A percentile compares a stretch with the other conserved stretches of the same genome.
phyloP scores from a whole-genome alignment of 2,329 filamentous ascomycete species.

The Fonsecaea nubica region DNA sequence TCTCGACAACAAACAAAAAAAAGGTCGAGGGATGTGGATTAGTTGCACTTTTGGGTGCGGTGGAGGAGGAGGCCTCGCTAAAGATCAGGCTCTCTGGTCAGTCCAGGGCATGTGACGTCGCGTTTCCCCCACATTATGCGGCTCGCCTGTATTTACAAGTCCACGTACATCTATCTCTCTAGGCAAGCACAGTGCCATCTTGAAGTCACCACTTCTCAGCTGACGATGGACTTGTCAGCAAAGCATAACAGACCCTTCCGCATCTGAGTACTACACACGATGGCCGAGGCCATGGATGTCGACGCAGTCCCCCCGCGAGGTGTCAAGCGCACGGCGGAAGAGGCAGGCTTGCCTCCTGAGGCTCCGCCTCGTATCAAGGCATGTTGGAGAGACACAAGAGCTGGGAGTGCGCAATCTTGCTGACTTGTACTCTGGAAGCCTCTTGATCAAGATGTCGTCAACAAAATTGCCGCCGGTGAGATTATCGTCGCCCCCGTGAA shows the following conservation, averaged over 20 bases:
- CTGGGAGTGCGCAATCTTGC: constrained; percentile 48
- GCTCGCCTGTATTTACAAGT: not conserved
- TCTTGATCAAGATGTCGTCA: constrained; percentile 89
- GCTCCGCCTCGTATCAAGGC: constrained; percentile 60
- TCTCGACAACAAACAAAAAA: not conserved
- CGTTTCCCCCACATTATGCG: constrained; percentile 2
- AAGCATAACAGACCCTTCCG: not conserved
- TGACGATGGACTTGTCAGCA: not conserved
- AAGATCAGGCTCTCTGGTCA: not conserved
- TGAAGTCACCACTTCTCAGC: not conserved
- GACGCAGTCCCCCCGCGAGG: constrained; percentile 49
- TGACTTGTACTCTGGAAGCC: constrained; percentile 60
- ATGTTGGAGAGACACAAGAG: constrained; percentile 26
- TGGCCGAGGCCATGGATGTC: constrained; percentile 52
- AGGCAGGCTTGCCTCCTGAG: constrained; percentile 46
- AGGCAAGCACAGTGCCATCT: not conserved
- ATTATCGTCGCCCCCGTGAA: constrained; percentile 98
- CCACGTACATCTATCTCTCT: not conserved
- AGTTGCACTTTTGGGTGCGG: not conserved
- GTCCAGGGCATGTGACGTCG: not conserved
- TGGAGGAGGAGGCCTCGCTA: not conserved
- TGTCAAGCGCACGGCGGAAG: constrained; percentile 59
- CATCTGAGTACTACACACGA: not conserved
- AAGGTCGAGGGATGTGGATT: not conserved
- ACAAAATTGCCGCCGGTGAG: constrained; percentile 97